Conservation (phyloP, 1,284 basidiomycete species). For the Ganoderma sp. region DNA sequence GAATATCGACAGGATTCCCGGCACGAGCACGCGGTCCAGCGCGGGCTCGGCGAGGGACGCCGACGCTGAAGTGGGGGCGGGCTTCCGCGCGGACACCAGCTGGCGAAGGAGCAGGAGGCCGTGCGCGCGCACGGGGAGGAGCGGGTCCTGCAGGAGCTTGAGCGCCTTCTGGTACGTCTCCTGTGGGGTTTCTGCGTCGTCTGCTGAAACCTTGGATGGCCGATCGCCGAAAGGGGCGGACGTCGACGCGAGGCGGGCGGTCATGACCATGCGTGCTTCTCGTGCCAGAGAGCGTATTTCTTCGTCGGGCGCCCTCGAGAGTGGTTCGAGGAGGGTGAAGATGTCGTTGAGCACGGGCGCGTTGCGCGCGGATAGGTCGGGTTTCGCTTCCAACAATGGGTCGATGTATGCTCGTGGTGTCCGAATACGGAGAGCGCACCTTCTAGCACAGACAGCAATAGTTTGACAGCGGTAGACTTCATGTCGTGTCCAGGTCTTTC, state of each 20-base stretch:
- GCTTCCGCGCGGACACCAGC: slow-evolving; percentile 57
- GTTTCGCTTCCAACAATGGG: slow-evolving; percentile 58
- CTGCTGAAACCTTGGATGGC: slow-evolving; percentile 45
- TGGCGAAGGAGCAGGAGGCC: slow-evolving; percentile 85
- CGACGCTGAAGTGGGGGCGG: slow-evolving; percentile 29
- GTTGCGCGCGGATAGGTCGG: slow-evolving; percentile 64
- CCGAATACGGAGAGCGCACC: slow-evolving; percentile 49
- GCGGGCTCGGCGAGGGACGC: slow-evolving; percentile 33
- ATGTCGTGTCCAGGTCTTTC: slow-evolving; percentile 56
- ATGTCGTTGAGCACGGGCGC: slow-evolving; percentile 75
- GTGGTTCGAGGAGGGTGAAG: slow-evolving; percentile 64
- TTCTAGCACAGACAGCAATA: slow-evolving; percentile 84
- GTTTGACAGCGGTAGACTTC: slow-evolving; percentile 74
- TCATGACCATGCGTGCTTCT: slow-evolving; percentile 84
- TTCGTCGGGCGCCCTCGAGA: slow-evolving; percentile 54
- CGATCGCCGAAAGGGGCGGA: slow-evolving; percentile 45
- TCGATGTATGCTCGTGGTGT: background rate
- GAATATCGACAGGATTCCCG: slow-evolving; percentile 85
- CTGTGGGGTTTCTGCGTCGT: slow-evolving; percentile 44
- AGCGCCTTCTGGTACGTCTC: slow-evolving; percentile 88
- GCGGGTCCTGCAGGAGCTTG: slow-evolving; percentile 87
- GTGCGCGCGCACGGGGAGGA: slow-evolving; percentile 95
- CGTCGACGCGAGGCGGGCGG: slow-evolving; percentile 71
- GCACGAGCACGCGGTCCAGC: slow-evolving; percentile 69
- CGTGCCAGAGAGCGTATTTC: slow-evolving; percentile 64